These are phyloP conservation scores for Mrakiaceae sp. DNA, from an alignment of 1,284 basidiomycete genomes.

Conservation along the genomic window DNA sequence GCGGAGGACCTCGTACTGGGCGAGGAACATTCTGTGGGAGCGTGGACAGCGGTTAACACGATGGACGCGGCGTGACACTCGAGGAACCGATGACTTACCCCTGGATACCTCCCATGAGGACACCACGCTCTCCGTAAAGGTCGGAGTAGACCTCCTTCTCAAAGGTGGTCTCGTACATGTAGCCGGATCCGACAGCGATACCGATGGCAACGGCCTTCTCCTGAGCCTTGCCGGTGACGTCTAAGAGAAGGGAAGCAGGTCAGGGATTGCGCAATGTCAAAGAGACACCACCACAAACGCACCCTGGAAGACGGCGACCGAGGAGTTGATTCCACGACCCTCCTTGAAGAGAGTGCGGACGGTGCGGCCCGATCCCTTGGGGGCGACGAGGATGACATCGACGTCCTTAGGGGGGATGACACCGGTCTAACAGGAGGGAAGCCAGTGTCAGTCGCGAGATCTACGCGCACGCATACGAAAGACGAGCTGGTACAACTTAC, in stretches of 20 bases:
- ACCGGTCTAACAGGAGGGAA: conserved; percentile 45
- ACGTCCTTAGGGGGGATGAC: conserved; percentile 86
- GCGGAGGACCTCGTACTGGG: conserved; percentile 97
- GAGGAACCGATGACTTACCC: conserved; percentile 41
- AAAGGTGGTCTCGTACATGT: conserved; percentile 97
- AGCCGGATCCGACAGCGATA: conserved; percentile 90
- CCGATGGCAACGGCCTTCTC: conserved; percentile 94
- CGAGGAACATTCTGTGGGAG: conserved; percentile 96
- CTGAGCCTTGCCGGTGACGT: conserved; percentile 93
- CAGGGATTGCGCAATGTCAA: background rate
- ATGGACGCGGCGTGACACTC: background rate
- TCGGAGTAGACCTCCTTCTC: conserved; percentile 99
- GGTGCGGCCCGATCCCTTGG: conserved; percentile 97
- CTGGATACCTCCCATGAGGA: conserved; percentile 29
- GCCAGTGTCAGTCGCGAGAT: background rate
- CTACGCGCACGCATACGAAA: background rate
- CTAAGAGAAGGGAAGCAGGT: conserved; percentile 46
- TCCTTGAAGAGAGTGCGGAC: conserved; percentile 99
- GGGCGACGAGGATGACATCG: conserved; percentile 97
- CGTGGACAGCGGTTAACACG: background rate
- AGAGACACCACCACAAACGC: background rate
- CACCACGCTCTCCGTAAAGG: conserved; percentile 98
- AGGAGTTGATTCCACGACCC: conserved; percentile 93
- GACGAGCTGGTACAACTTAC: conserved; percentile 23
- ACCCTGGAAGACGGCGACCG: conserved; percentile 65